These are phyloP conservation scores for Starmerella potacharoeniae DNA, from an alignment of 805 yeast species.

Conservation along the genomic window DNA sequence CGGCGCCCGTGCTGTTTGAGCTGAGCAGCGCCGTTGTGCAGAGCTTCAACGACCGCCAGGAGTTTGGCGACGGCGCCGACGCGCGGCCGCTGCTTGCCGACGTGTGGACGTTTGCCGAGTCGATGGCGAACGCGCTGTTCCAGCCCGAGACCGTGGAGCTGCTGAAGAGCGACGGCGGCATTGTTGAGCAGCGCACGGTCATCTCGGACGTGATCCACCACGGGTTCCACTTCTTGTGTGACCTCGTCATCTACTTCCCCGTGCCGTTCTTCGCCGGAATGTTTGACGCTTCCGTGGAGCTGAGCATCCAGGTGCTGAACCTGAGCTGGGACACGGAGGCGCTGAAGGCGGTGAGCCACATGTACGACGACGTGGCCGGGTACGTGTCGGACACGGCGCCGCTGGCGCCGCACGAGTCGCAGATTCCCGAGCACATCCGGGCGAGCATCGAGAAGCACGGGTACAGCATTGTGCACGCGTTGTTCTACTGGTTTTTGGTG, in stretches of 20 bases:
- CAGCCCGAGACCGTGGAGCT: conserved; percentile 24
- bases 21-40: conserved; percentile 18
- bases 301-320: conserved; percentile 12
- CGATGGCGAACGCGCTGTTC: conserved; percentile 63
- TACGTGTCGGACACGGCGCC: background rate
- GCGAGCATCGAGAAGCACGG: conserved; percentile 43
- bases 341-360: conserved; percentile 57
- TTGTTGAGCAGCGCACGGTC: conserved; percentile 11
- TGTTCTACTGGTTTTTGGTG: conserved; percentile 59
- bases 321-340: conserved; percentile 54
- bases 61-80: conserved; percentile 1
- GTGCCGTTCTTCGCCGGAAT: conserved; percentile 7
- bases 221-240: conserved; percentile 21
- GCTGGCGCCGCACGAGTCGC: conserved; percentile 36
- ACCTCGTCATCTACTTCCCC: conserved; percentile 14
- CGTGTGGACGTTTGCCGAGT: conserved; percentile 75
- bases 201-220: conserved; percentile 7
- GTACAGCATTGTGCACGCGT: conserved; percentile 42
- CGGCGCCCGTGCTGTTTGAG: conserved; percentile 14
- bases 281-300: conserved; percentile 34
- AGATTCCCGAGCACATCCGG: conserved; percentile 33
- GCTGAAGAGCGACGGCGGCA: conserved; percentile 13
- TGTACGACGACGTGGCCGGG: conserved; percentile 52
- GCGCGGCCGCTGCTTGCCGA: conserved; percentile 45
- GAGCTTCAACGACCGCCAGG: conserved; percentile 13